phyloP scores from a whole-genome alignment of 495 filamentous ascomycete species.

The Daldinia caldariorum region DNA sequence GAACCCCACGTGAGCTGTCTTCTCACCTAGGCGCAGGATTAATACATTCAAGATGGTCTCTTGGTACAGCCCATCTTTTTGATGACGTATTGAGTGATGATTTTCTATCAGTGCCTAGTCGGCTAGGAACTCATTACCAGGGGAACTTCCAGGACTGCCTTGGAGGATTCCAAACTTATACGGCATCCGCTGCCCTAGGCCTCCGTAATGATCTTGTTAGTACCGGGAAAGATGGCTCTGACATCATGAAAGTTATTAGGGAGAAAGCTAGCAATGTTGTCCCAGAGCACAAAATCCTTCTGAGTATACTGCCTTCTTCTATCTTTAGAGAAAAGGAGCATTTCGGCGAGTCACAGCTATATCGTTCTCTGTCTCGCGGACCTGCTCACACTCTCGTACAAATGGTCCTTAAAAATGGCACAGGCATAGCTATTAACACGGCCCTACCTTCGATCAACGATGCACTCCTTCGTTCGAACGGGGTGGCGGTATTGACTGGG shows the following conservation, averaged over 20 bases:
- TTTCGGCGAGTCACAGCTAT: constrained; percentile 76
- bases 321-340: constrained; percentile 80
- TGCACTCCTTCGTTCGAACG: constrained; percentile 78
- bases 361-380: constrained; percentile 77
- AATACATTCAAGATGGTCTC: constrained; percentile 82
- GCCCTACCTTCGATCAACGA: constrained; percentile 90
- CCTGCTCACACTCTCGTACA: constrained; percentile 77
- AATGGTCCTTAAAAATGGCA: constrained; percentile 75
- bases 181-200: constrained; percentile 90
- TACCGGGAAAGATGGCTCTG: constrained; percentile 89
- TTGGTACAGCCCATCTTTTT: constrained; percentile 88
- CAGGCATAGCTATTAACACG: constrained; percentile 85
- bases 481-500: constrained; percentile 82
- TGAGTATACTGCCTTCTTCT: constrained; percentile 82
- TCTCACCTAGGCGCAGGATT: constrained; percentile 79
- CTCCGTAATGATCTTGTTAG: constrained; percentile 91
- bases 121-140: constrained; percentile 87
- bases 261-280: constrained; percentile 81
- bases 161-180: constrained; percentile 96
- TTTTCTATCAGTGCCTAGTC: constrained; percentile 87
- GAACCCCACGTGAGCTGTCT: constrained; percentile 91
- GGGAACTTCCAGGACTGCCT: constrained; percentile 97
- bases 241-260: constrained; percentile 88
- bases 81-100: constrained; percentile 91
- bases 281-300: constrained; percentile 81